phyloP scores from a whole-genome alignment of 2,329 filamentous ascomycete species.

The Scytalidium lignicola region DNA sequence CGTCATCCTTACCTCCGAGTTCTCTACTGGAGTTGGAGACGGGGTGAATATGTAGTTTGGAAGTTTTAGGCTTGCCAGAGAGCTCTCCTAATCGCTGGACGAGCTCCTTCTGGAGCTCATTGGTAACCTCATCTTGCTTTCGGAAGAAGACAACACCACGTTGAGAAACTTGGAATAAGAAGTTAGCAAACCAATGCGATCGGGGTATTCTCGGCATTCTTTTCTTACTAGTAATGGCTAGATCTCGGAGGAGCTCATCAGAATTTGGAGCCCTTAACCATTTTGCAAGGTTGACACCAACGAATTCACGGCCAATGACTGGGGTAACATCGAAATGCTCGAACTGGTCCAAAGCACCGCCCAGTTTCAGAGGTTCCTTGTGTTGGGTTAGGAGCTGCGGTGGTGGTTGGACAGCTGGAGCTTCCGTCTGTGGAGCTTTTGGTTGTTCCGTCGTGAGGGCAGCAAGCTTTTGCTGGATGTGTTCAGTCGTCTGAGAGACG shows the following conservation, averaged over 20 bases:
- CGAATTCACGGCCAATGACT: constrained; percentile 41
- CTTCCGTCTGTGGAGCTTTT: constrained; percentile 4
- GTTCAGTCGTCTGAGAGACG: constrained; percentile 14
- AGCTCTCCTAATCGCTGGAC: constrained; percentile 55
- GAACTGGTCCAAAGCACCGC: constrained; percentile 22
- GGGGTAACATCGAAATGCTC: constrained; percentile 37
- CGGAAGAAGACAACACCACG: constrained; percentile 69
- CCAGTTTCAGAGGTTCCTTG: constrained; percentile 23
- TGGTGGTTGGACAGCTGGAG: constrained; percentile 17
- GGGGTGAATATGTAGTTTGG: constrained; percentile 56
- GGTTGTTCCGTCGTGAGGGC: constrained; percentile 11
- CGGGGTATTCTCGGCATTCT: background rate
- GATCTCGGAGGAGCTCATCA: constrained; percentile 42
- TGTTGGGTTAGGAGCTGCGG: constrained; percentile 6
- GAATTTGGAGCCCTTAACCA: constrained; percentile 41
- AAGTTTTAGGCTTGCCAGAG: constrained; percentile 49
- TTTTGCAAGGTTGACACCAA: constrained; percentile 37
- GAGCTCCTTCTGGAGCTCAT: constrained; percentile 62
- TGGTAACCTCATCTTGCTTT: constrained; percentile 53
- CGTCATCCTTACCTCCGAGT: constrained; percentile 48
- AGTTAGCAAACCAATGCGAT: constrained; percentile 2
- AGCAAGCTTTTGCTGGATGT: constrained; percentile 20
- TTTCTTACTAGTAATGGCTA: constrained; percentile 39
- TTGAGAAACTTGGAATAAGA: constrained; percentile 49
- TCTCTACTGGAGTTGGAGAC: constrained; percentile 48